Evolutionary conservation across 345 rosid species (phyloP).

Genomic region (Nephelium lappaceum): DNA sequence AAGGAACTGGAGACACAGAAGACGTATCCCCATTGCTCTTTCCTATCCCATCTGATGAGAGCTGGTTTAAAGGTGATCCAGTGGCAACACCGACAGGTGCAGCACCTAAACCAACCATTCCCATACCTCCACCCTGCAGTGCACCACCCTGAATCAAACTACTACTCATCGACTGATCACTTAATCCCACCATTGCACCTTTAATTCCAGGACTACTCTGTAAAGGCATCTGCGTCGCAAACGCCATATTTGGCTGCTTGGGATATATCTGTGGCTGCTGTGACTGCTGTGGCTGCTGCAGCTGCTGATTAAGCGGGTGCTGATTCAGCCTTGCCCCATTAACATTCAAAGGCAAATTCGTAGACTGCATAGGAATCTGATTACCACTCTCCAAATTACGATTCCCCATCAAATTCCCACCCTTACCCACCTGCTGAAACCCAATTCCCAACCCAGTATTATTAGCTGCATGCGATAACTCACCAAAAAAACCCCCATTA

Average conservation of each 20-base stretch:
- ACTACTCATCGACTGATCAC: constrained; percentile 50
- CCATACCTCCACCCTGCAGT: constrained; percentile 57
- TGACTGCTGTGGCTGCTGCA: constrained; percentile 47
- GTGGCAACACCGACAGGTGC: constrained; percentile 40
- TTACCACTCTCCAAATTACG: constrained; percentile 32
- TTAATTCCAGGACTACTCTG: constrained; percentile 60
- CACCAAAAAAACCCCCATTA: constrained; percentile 54
- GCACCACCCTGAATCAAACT: constrained; percentile 51
- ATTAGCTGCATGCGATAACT: constrained; percentile 31
- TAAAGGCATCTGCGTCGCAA: constrained; percentile 52
- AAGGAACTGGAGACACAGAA: constrained; percentile 81
- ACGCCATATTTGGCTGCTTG: constrained; percentile 56
- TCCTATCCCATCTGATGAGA: constrained; percentile 77
- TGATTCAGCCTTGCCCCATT: constrained; percentile 59
- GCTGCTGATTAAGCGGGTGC: constrained; percentile 46
- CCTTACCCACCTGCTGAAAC: constrained; percentile 53
- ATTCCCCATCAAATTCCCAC: constrained; percentile 37
- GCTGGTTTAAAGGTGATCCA: constrained; percentile 71
- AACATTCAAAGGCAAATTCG: constrained; percentile 65
- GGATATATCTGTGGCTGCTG: constrained; percentile 58
- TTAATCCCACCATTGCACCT: constrained; percentile 58
- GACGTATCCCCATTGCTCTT: constrained; percentile 81
- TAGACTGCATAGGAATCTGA: constrained; percentile 51
- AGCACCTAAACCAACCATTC: constrained; percentile 64
- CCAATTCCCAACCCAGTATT: constrained; percentile 47